A percentile compares a stretch with the other conserved stretches of the same genome.
Evolutionary conservation across 2,329 filamentous ascomycete species (phyloP).

Genomic region (Aspergillus awamori): DNA sequence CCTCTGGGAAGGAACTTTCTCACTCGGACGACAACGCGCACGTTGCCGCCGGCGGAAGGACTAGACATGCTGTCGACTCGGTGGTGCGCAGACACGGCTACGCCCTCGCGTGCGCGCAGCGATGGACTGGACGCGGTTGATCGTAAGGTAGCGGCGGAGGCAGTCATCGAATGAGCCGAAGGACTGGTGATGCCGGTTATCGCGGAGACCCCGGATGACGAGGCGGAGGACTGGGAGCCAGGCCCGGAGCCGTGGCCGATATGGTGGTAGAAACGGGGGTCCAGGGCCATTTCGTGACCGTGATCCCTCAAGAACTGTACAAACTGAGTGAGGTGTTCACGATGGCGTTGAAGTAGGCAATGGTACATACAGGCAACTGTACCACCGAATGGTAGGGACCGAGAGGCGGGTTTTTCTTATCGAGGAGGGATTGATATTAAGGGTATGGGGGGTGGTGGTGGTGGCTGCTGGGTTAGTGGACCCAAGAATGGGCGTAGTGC

Average conservation of each 20-base stretch:
- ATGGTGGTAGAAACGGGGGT: constrained; percentile 44
- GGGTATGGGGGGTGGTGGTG: constrained; percentile 7
- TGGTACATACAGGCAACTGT: constrained; percentile 45
- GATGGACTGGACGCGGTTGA: constrained; percentile 80
- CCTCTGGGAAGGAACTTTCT: constrained; percentile 78
- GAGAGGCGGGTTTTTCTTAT: constrained; percentile 2
- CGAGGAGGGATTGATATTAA: not conserved
- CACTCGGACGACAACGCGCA: constrained; percentile 79
- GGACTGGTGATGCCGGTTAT: constrained; percentile 41
- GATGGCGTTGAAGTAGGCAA: constrained; percentile 41
- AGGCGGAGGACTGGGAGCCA: constrained; percentile 40
- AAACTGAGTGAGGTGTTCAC: constrained; percentile 43
- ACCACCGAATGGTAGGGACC: constrained; percentile 21
- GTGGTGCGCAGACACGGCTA: constrained; percentile 54
- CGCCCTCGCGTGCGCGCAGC: constrained; percentile 71
- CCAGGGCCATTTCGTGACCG: constrained; percentile 45
- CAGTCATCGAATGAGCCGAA: constrained; percentile 40
- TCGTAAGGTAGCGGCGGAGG: constrained; percentile 38
- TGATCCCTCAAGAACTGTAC: constrained; percentile 43
- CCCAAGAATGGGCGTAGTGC: not conserved
- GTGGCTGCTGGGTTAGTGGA: constrained; percentile 9
- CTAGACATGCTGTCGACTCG: constrained; percentile 48
- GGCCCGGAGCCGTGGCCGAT: constrained; percentile 32
- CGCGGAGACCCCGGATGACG: constrained; percentile 37
- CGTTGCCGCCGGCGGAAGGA: constrained; percentile 72